Base-by-base conservation (phyloP, 1,284 basidiomycete species). In the Ceratobasidium sp. region DNA sequence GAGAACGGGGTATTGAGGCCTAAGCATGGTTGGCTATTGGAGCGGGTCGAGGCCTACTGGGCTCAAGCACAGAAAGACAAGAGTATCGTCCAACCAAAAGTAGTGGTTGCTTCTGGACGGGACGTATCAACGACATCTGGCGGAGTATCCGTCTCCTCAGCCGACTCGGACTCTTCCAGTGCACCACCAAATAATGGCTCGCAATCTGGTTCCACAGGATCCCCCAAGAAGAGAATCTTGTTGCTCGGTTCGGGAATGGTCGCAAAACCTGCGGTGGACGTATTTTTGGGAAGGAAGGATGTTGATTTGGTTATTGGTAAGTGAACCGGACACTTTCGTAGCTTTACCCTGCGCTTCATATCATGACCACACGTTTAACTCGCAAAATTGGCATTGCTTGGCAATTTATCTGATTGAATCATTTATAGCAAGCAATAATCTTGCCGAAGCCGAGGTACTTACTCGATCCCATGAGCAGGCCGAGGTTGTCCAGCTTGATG, bases 231-330 rank as follows among this genome's bases (percentile, higher is more conserved):
- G 79, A 87, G 82, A 73, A 83, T 96, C 0, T 79, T 98, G 31
- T 82, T 98, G 73, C 83, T 97, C 3, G 95, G 95, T 10, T 93
- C 91, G 67, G 96, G 95, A 20, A 94, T 96, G 87, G 95, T 96
- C 25, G 92, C 93, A 13, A 88, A 89, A 2, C 94, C 93, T 12
- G 90, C 90, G 7, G 88, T 93, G 5, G 86, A 91, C 71, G 86
- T 91, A 75, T 85, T 96, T 57, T 80, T 85, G 75, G 77, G 82
- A 74, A 78, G 82, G 53, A 72, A 75, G 0, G 90, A 92, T 72
- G 79, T 94, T 0, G 81, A 87, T 58, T 78, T 96, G 32, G 77
- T 90, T 1, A 85, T 95, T 72, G 93, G 93, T 93, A 70, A 75
- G 89, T n/a, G n/a, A n/a, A n/a, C n/a, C n/a, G n/a, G n/a, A n/a